Conservation (phyloP, 768 basidiomycete species). For the Boletus rubroflammeus region DNA sequence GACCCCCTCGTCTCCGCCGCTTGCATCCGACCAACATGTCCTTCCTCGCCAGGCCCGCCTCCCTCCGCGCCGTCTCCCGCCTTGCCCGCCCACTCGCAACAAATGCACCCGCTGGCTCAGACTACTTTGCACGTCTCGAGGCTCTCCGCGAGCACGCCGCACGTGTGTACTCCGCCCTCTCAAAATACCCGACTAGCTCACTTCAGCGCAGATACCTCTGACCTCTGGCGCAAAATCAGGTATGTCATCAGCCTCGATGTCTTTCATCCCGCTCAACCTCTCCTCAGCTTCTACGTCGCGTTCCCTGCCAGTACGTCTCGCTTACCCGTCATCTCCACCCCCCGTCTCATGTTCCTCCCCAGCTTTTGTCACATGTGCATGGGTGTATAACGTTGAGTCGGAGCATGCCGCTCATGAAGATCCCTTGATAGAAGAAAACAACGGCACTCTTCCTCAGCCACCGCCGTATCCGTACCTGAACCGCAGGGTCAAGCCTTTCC, state of each 20-base stretch:
- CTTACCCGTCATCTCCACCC: not conserved
- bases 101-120: slow-evolving; percentile 35
- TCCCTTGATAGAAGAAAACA: slow-evolving; percentile 69
- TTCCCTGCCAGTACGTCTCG: slow-evolving; percentile 63
- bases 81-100: slow-evolving; percentile 36
- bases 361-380: slow-evolving; percentile 32
- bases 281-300: slow-evolving; percentile 65
- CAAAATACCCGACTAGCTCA: slow-evolving; percentile 9
- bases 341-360: slow-evolving; percentile 10
- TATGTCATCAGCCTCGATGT: slow-evolving; percentile 29
- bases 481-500: slow-evolving; percentile 72
- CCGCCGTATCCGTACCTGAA: slow-evolving; percentile 80
- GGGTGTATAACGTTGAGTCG: slow-evolving; percentile 50
- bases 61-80: slow-evolving; percentile 44
- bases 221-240: slow-evolving; percentile 89
- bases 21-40: slow-evolving; percentile 39
- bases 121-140: slow-evolving; percentile 49
- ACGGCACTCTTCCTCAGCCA: slow-evolving; percentile 63
- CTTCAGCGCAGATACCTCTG: slow-evolving; percentile 54
- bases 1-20: slow-evolving; percentile 20
- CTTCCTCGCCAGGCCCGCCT: slow-evolving; percentile 41
- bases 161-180: slow-evolving; percentile 38
- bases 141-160: slow-evolving; percentile 64
- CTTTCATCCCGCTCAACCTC: slow-evolving; percentile 4
- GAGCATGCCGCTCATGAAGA: slow-evolving; percentile 71